Evolutionary conservation across 1,139 yeast species (phyloP), one percentile per base, ranked within the genome.

Genomic region (Waltiozyma sp.): DNA sequence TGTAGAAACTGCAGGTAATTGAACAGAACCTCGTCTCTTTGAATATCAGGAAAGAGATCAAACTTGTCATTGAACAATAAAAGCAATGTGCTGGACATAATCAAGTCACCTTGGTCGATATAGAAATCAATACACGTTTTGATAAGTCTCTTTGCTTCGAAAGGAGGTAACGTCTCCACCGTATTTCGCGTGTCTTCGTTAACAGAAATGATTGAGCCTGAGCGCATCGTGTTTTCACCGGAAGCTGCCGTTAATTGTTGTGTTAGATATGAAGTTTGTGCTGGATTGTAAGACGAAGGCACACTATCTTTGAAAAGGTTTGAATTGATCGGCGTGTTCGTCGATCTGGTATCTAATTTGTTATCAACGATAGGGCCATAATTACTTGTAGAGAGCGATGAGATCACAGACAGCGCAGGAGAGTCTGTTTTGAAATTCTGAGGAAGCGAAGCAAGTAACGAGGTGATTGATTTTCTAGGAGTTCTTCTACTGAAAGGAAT

Each of bases 91-190:
- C 85, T 73, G 47, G 82, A 72, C 65, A 79, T 66, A 23, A 80
- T 67, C 23, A 80, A 60, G 53, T 82, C 87, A 0, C 94, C 94
- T 52, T 79, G 84, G 15, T 62, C 60, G 8, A 74, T 56, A 33
- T 83, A 72, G 58, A 75, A 80, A 21, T 70, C 70, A 15, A 77
- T 61, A 0, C 80, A 73, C 43, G 73, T 65, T 40, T 62, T 56
- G 7, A 74, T 61, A 49, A 73, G 49, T 35, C 59, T 60, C 15
- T 62, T 57, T 4, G 77, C 71, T 5, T 68, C 59, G 73, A 77
- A 74, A 1, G 82, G 73, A 15, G 72, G 62, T 23, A 63, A 57
- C 16, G 65, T 56, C 38, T 64, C 43, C 9, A 46, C 46, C 16
- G 38, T 46, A n/a, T 39, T 44, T 18, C 38, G 23, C 4, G 19